Base-by-base conservation (phyloP, 2,329 filamentous ascomycete species). In the Stachybotrys elegans region DNA sequence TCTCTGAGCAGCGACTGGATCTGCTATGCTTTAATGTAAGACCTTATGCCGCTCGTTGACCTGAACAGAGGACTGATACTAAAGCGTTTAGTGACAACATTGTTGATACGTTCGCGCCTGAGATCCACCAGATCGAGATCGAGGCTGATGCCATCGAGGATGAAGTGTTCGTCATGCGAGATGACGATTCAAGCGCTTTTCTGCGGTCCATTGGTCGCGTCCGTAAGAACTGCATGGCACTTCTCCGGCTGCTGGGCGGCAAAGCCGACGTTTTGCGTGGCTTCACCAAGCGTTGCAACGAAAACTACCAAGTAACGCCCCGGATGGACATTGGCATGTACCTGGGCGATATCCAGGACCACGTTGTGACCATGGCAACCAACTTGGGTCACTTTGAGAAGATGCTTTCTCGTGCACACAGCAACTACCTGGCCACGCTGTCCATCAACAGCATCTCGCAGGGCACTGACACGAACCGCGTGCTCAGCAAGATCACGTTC, bases 331-430 rank as follows among this genome's bases (percentile, higher is more conserved):
- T 98, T 52, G 93, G 91, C 19, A 80, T 98, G 57, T 98, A 98
- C 61, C 79, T 98, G 27, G 89, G 89, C 58, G 93, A 98, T 68
- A 96, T 98, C 51, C 93, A 98, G 67, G 93, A 98, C 68, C 93
- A 98, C 77, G 92, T 98, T 43, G 89, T 98, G 47, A 98, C 93
- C 37, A 97, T 97, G 92, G 95, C 95, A 79, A 93, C 88, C 54
- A 98, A 95, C 66, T 68, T 98, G 56, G 83, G 83, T 1, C 93
- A 98, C 63, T 96, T 95, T 55, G 93, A 98, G 65, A 97, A 97
- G 75, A 96, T 98, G 78, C 78, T 98, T 40, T 91, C 86, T 22
- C 86, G 93, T 19, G 87, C 88, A 3, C 93, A 98, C 71, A 88
- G 86, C 72, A 98, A 97, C 65, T 97, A 98, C 61, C 78, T 98